Base-by-base conservation (phyloP, 1,284 basidiomycete genomes). In the Sporisorium sorghi region DNA sequence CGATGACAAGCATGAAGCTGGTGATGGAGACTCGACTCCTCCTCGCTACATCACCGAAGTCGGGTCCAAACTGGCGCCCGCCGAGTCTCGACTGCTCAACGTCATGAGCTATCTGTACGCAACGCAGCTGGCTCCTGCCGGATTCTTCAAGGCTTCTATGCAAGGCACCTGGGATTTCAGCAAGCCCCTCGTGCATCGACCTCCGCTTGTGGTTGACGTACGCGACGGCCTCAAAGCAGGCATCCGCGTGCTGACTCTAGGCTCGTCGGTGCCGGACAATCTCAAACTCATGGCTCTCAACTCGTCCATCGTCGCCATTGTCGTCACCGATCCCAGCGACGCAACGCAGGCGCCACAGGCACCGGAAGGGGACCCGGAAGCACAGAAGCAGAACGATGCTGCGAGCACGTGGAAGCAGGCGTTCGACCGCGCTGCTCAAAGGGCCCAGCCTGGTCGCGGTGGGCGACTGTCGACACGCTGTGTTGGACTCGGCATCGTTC, bases 291-390 rank as follows among this genome's bases (percentile, higher is more conserved):
- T 89, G 4, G 93, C 93, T 0, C 86, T 98, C 46, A 93, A 94
- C 72, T 91, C 92, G 0, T 89, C 90, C 1, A 77, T 98, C 23
- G 92, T 97, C 8, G 94, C 73, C 5, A 58, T 84, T 28, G 62
- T 77, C 33, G 63, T 71, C 19, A 39, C 43, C 17, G 60, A 59
- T 9, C 21, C 10, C 28, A 26, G 42, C 26, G 51, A 55, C 11
- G 56, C 40, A 28, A 2, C 32, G 14, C n/a, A 39, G 7, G 54
- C 42, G 17, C 11, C 19, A 3, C 12, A 49, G 8, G 49, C 28
- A 46, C 33, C 44, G 12, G 33, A 32, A 19, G 54, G 28, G 3
- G 57, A 50, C 8, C 24, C 17, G 14, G 44, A 50, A 21, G 43
- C 32, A 23, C 17, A 53, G 6, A 28, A 40, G 43, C 26, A 47